phyloP scores from a whole-genome alignment of 225 moss, liverwort and hornwort species.

The Marchantia paleacea region DNA sequence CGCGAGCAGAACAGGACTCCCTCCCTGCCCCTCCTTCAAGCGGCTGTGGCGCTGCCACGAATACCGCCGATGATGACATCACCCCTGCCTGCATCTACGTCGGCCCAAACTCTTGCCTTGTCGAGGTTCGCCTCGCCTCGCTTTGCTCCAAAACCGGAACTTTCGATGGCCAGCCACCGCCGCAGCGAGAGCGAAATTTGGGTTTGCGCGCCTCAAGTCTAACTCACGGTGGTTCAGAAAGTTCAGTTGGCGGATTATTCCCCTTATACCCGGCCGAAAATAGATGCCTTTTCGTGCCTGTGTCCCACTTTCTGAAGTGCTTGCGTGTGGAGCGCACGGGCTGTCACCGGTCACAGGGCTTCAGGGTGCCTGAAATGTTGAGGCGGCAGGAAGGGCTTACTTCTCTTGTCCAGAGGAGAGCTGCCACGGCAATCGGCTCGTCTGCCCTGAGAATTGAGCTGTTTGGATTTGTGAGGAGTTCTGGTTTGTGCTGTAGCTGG shows the following conservation, averaged over 20 bases:
- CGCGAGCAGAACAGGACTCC: background rate
- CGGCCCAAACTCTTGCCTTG: background rate
- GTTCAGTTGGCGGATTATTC: background rate
- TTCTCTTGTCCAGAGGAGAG: background rate
- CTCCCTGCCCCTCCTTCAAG: background rate
- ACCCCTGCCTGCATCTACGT: background rate
- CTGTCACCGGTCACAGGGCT: background rate
- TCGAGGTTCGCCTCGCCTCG: background rate
- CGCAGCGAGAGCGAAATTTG: background rate
- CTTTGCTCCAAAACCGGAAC: background rate
- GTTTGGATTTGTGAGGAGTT: background rate
- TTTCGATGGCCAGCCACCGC: background rate
- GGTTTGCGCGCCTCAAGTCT: background rate
- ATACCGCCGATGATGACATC: background rate
- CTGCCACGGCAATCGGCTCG: background rate
- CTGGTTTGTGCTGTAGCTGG: background rate
- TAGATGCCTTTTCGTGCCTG: background rate
- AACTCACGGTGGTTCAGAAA: background rate
- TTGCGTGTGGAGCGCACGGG: background rate
- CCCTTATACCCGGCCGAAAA: background rate
- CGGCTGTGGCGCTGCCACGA: slow-evolving; percentile 5
- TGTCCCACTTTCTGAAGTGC: background rate
- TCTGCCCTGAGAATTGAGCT: background rate
- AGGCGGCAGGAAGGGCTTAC: background rate
- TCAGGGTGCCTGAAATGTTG: background rate